Percentiles rank a stretch among this genome's conserved stretches.
These are phyloP conservation scores for Grigorovia yakushimaensis DNA, from an alignment of 805 yeast genomes.

Conservation along the genomic window DNA sequence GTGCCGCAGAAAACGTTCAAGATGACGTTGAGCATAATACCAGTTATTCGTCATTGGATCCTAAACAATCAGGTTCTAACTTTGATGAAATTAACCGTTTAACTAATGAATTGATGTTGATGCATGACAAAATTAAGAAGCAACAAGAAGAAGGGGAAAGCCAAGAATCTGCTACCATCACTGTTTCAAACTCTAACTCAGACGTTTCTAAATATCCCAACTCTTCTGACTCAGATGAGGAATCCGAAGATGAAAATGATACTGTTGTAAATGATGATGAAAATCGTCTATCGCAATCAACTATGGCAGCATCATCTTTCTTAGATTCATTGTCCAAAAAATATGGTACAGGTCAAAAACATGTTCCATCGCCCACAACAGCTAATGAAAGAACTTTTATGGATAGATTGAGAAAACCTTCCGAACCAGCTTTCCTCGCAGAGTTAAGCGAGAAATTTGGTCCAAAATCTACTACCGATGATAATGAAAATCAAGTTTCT, in stretches of 20 bases:
- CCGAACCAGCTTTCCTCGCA: conserved; percentile 15
- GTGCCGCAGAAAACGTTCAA: not conserved
- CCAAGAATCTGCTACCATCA: not conserved
- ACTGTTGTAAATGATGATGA: conserved; percentile 2
- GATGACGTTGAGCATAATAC: not conserved
- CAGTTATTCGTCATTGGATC: conserved; percentile 17
- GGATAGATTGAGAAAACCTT: conserved; percentile 23
- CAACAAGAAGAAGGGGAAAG: not conserved
- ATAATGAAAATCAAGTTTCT: not conserved
- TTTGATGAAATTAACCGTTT: conserved; percentile 20
- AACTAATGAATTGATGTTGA: conserved; percentile 13
- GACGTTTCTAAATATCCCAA: not conserved
- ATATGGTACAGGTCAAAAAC: conserved; percentile 23
- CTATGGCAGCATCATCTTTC: conserved; percentile 18
- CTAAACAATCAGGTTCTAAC: conserved; percentile 13
- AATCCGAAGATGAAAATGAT: conserved; percentile 2
- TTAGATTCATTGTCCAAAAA: conserved; percentile 26
- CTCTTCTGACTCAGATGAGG: conserved; percentile 4
- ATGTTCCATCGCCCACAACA: conserved; percentile 5
- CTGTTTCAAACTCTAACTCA: conserved; percentile 5
- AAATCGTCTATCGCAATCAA: conserved; percentile 5
- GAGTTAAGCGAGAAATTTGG: conserved; percentile 19
- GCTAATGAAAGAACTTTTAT: conserved; percentile 18
- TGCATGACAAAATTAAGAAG: conserved; percentile 8
- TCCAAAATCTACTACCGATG: conserved; percentile 1